Base-by-base conservation (phyloP, 371 early-diverging fungal species). In the Haplosporangium sp. region DNA sequence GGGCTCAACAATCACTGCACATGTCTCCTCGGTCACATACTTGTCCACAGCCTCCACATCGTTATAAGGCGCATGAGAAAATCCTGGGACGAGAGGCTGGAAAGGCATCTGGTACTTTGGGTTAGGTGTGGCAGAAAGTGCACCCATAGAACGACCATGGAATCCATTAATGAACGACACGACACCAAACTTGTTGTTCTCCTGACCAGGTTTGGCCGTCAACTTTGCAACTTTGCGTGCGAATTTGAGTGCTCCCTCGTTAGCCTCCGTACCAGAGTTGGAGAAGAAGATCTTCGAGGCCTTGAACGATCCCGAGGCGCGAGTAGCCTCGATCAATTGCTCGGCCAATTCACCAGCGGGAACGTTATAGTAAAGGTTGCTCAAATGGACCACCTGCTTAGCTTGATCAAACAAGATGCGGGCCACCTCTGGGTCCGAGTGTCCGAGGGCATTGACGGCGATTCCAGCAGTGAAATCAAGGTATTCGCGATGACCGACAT, bases 71-170 rank as follows among this genome's bases (percentile, higher is more conserved):
- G 83, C 86, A 50, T 87, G 84, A n/a, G 68, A 73, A 60, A 95
- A 92, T 8, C 96, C 96, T 46, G 97, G 97, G 0, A 96, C 82
- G 45, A 97, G 84, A 23, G 98, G 98, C 51, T 86, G 82, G 80
- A 96, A 98, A 0, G 97, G 96, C 50, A 85, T 82, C 82, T 97
- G 97, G 79, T 98, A 98, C 82, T 97, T 97, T 13, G 89, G 87
- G 53, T 91, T 93, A 21, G 92, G 92, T 0, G 98, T 98, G 13
- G 95, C 96, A 10, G 95, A 94, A 41, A 98, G 86, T 0, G 97
- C 93, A 8, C 98, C 98, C 90, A 97, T 89, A 36, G 95, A 89
- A 29, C 98, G 94, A 65, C 98, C 98, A 80, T 98, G 98, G 86
- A 98, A 98, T 6, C 92, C 96, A 66, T 95, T 89, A 11, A 81